Base-by-base conservation (phyloP, 2,329 filamentous ascomycete genomes). In the Chrysoporthe deuterocubensis region DNA sequence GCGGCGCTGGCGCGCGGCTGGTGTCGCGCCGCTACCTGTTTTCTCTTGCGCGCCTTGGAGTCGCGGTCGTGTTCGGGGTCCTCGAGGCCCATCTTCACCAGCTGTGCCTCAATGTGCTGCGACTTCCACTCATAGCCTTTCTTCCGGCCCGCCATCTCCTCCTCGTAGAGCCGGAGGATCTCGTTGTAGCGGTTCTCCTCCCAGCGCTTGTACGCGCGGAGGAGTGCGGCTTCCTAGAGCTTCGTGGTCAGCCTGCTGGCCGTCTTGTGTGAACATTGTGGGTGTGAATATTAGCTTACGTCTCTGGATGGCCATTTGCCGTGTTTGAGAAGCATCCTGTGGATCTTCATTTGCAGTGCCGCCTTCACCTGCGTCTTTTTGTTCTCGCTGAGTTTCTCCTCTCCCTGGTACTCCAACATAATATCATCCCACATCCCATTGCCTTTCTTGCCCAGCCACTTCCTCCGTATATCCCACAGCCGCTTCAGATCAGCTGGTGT, bases 341-440 rank as follows among this genome's bases (percentile, higher is more conserved):
- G 82, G 52, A 86, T 80, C 73, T 83, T 85, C 86, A 88, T 88
- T 71, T 88, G 86, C 4, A 88, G 78, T 62, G 81, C 81, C 61
- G 85, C 83, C 70, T 84, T 83, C 71, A 80, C 87, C 67, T 83
- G 80, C 2, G 74, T 75, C 62, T 81, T 80, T 68, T 88, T 87
- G 54, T 80, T 78, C 37, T 85, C 81, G 85, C 85, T 88, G 84
- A 88, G 87, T 40, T 84, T 83, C 83, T 85, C 63, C 80, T 78
- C 21, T 80, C 73, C 32, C 40, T 65, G 50, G 69, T 80, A 87
- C 66, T 83, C 80, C 5, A 73, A 74, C 61, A 81, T 79, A 67
- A 88, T 87, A 50, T 80, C 78, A 34, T 85, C 81, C 86, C 86
- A 88, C 85, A 88, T 88, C 44, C 85, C 84, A 70, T 85, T 85